Percentiles rank a stretch among this genome's conserved stretches.
phyloP scores from a whole-genome alignment of 176 grass and related monocot species.

The Raddia guianensis region DNA sequence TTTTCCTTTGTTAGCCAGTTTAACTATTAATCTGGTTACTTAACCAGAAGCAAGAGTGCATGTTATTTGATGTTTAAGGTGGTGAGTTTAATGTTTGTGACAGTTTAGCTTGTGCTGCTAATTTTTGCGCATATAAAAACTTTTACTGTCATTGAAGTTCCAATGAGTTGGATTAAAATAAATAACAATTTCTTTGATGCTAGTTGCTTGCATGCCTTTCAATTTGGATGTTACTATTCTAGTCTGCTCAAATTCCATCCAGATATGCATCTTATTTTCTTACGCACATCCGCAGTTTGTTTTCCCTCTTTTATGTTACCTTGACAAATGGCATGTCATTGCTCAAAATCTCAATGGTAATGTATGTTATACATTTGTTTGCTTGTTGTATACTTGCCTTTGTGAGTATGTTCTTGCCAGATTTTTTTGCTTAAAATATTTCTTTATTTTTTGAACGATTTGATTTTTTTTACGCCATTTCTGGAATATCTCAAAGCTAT shows the following conservation, averaged over 20 bases:
- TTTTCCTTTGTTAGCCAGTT: not conserved
- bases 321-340: conserved; percentile 6
- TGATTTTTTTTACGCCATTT: too few relatives aligned
- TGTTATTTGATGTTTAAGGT: not conserved
- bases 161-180: not conserved
- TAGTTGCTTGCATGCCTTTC: not conserved
- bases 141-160: not conserved
- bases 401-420: not conserved
- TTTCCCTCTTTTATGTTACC: not conserved
- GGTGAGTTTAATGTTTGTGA: not conserved
- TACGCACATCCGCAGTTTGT: not conserved
- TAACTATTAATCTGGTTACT: not conserved
- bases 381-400: not conserved
- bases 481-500: too few relatives aligned
- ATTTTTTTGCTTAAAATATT: too few relatives aligned
- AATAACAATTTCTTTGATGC: not conserved
- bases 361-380: not conserved
- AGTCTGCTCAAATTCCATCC: conserved; percentile 13
- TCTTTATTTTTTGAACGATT: too few relatives aligned
- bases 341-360: not conserved
- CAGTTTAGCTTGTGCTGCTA: not conserved
- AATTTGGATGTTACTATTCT: conserved; percentile 3
- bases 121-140: not conserved
- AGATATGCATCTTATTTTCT: not conserved
- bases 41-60: not conserved